Evolutionary conservation across 495 filamentous ascomycete genomes (phyloP).

Genomic region (Apodospora peruviana): DNA sequence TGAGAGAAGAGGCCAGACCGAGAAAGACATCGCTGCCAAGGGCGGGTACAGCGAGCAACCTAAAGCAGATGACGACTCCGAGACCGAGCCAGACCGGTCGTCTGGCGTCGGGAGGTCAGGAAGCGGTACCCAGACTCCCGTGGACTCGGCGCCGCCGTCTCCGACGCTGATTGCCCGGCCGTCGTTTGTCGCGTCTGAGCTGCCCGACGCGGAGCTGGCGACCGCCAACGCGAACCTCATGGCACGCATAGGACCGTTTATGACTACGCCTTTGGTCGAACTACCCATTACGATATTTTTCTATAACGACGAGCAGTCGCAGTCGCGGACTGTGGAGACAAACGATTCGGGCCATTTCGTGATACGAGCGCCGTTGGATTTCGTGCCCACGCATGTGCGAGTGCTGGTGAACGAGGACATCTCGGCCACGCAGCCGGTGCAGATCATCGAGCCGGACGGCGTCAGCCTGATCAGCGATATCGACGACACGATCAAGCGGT

Average conservation of each 20-base stretch:
- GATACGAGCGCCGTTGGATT: slow-evolving; percentile 71
- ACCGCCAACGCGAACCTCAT: slow-evolving; percentile 81
- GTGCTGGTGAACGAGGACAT: slow-evolving; percentile 83
- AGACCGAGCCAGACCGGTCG: slow-evolving; percentile 19
- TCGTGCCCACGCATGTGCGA: slow-evolving; percentile 82
- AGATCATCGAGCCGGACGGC: slow-evolving; percentile 70
- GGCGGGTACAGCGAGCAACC: slow-evolving; percentile 49
- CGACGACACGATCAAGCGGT: slow-evolving; percentile 96
- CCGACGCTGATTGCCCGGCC: slow-evolving; percentile 26
- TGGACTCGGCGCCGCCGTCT: slow-evolving; percentile 24
- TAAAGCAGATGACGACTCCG: slow-evolving; percentile 26
- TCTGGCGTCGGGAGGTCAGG: slow-evolving; percentile 3
- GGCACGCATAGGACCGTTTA: slow-evolving; percentile 80
- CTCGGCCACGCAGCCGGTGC: slow-evolving; percentile 68
- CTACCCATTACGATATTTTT: slow-evolving; percentile 85
- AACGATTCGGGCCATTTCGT: slow-evolving; percentile 84
- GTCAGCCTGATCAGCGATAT: slow-evolving; percentile 96
- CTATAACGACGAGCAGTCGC: slow-evolving; percentile 73
- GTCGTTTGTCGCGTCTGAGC: slow-evolving; percentile 51
- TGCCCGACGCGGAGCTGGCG: slow-evolving; percentile 61
- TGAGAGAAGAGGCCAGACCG: slow-evolving; percentile 60
- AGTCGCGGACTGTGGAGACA: slow-evolving; percentile 72
- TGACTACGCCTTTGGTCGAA: slow-evolving; percentile 70
- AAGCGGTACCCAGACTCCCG: slow-evolving; percentile 17
- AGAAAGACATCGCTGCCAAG: slow-evolving; percentile 62